A percentile compares a stretch with the other conserved stretches of the same genome.
Evolutionary conservation across 2,329 filamentous ascomycete genomes (phyloP).

Genomic region (Atkinsonella texensis): DNA sequence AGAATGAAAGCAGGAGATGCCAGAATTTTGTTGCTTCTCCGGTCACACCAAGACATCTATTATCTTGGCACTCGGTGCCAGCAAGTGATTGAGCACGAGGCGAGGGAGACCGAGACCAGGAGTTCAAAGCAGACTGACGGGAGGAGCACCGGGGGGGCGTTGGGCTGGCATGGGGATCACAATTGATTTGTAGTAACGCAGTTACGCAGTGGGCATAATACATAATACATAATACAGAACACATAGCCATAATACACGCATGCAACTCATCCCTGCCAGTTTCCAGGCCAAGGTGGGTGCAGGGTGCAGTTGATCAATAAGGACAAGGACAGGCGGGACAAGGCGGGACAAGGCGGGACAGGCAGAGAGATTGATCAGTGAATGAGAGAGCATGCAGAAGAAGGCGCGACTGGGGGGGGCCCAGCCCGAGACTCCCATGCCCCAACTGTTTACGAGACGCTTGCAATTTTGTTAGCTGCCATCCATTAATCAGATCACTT

Average conservation of each 20-base stretch:
- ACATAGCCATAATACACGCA: no score
- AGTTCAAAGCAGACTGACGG: background rate
- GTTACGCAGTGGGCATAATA: background rate
- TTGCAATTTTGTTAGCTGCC: background rate
- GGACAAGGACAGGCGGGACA: no score
- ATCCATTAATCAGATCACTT: background rate
- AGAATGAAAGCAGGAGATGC: background rate
- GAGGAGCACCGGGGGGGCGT: background rate
- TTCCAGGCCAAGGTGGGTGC: no score
- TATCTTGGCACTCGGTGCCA: background rate
- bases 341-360: no score
- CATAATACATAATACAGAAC: no score
- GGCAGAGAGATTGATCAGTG: no score
- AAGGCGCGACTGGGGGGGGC: background rate
- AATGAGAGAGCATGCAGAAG: background rate
- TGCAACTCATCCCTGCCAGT: no score
- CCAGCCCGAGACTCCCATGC: background rate
- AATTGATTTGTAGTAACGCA: no score
- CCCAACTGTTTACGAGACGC: no score
- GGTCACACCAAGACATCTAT: background rate
- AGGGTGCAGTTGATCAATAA: no score
- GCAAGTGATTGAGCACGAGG: background rate
- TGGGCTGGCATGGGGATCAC: background rate
- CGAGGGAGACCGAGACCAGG: conserved; percentile 2
- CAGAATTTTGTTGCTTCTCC: conserved; percentile 2